phyloP scores from a whole-genome alignment of 257 asterid species.

The Solanum etuberosum region DNA sequence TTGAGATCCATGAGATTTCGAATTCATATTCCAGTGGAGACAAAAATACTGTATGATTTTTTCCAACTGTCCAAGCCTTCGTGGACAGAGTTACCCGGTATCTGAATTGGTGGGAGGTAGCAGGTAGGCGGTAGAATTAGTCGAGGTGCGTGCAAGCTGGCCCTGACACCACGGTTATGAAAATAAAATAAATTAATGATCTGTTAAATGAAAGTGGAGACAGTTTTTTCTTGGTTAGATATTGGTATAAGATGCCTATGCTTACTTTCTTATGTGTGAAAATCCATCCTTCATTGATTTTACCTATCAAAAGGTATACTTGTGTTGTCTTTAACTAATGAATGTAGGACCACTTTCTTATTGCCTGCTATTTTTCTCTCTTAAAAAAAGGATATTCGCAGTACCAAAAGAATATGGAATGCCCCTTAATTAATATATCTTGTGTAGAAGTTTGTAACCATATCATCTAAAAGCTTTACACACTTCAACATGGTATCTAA shows the following conservation, averaged over 20 bases:
- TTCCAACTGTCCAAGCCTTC: neutral
- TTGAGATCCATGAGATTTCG: neutral
- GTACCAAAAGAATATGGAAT: neutral
- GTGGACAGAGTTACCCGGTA: neutral
- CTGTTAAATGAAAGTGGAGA: neutral
- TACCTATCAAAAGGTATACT: neutral
- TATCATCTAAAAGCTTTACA: neutral
- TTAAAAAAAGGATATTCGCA: neutral
- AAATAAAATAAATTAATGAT: neutral
- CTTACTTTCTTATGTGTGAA: neutral
- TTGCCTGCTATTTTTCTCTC: neutral
- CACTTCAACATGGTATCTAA: neutral
- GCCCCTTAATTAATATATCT: neutral
- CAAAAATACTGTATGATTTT: neutral
- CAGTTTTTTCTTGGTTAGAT: neutral
- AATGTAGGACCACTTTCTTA: neutral
- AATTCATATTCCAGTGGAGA: neutral
- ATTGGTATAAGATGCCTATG: neutral
- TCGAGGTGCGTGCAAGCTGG: neutral
- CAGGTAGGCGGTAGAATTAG: neutral
- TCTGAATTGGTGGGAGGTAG: neutral
- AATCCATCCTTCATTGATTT: neutral
- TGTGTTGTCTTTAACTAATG: neutral
- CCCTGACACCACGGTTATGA: neutral
- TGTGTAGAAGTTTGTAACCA: neutral